Base-by-base conservation (phyloP, 164 flowering plant genomes). In the Vitis rotundifolia region DNA sequence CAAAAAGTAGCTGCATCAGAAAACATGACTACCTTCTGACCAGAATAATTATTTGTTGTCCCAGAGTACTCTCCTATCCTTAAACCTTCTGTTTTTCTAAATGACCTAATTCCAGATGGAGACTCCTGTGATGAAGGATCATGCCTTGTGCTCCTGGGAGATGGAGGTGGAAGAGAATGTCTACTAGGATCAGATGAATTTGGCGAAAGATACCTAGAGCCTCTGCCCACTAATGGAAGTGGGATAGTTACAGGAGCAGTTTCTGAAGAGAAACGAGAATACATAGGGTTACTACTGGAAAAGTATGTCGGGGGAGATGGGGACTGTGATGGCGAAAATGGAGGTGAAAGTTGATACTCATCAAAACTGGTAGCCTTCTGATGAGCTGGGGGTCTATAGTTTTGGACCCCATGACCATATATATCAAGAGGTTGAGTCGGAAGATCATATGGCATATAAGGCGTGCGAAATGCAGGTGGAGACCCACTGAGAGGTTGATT, bases 191-290 rank as follows among this genome's bases (percentile, higher is more conserved):
- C 98, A 61, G 95, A 91, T 55, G 82, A 82, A 74, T 79, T 84
- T 50, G 90, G 91, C 71, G 91, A 84, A 64, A 77, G 82, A 75
- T 82, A 76, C 72, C 86, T 81, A 48, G 89, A 67, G 69, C 70
- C 83, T 77, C 82, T 83, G 37, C 80, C 77, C 57, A 82, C 70
- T 74, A 80, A 61, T 53, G 93, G 84, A 68, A 78, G 75, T 7
- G 97, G 98, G 60, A 93, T 93, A 69, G 88, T 85, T 7, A 93
- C 91, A 26, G 98, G 98, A 12, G 97, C 82, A 74, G 91, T 88
- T 70, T 83, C 94, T 68, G 89, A 70, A 52, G 76, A 77, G 22
- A 75, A 44, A 63, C 84, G 88, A 68, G 76, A 58, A 14, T 78
- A 87, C 64, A 76, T 66, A 63, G 76, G 82, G 73, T 79, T 80